These are phyloP conservation scores for Glycine latifolia DNA, from an alignment of 306 rosid genomes.

Conservation along the genomic window DNA sequence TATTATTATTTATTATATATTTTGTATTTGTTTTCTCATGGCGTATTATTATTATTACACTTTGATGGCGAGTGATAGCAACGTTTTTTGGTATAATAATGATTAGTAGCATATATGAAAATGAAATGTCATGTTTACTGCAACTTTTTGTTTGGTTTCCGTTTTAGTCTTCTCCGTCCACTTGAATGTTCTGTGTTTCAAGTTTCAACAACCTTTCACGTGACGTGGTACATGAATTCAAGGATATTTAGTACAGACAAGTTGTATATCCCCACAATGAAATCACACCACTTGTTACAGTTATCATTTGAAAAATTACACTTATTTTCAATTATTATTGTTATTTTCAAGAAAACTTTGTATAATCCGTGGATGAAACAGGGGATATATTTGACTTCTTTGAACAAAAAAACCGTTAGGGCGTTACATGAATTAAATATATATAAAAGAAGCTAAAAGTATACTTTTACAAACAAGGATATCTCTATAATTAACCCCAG, in stretches of 20 bases:
- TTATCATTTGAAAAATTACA: no score
- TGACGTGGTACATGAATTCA: neutral
- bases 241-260: neutral
- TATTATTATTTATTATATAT: neutral
- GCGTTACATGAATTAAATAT: no score
- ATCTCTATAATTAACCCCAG: neutral
- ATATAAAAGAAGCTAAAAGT: no score
- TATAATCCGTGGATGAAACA: no score
- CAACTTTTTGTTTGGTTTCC: neutral
- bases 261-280: no score
- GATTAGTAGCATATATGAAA: neutral
- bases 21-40: neutral
- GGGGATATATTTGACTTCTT: no score
- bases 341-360: no score
- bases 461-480: neutral
- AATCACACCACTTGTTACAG: no score
- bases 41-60: neutral
- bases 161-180: neutral
- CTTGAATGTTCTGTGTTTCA: neutral
- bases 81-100: neutral
- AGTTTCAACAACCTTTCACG: neutral
- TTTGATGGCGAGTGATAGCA: conserved; percentile 15
- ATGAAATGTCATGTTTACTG: conserved; percentile 9
- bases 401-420: no score
- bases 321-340: no score